A percentile compares a stretch with the other conserved stretches of the same genome.
phyloP scores from a whole-genome alignment of 1,284 basidiomycete genomes.

The Ustilago trichophora region DNA sequence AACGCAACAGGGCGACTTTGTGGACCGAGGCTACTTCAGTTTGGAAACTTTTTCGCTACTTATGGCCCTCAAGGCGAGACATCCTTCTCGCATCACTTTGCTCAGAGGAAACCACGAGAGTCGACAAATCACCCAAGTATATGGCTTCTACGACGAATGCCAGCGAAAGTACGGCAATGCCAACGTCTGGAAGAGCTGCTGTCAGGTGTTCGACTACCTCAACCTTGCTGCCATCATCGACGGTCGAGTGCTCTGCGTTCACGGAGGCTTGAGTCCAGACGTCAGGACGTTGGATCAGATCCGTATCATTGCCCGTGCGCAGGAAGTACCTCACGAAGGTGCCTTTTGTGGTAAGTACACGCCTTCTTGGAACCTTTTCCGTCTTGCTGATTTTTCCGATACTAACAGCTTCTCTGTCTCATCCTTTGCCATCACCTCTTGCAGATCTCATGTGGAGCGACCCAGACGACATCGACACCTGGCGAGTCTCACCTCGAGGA shows the following conservation, averaged over 20 bases:
- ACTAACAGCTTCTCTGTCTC: conserved; percentile 73
- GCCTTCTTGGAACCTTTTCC: too few species aligned
- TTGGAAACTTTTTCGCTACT: conserved; percentile 93
- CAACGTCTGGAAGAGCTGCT: conserved; percentile 98
- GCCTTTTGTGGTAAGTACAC: conserved; percentile 74
- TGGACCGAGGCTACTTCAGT: conserved; percentile 94
- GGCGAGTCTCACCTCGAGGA: conserved; percentile 95
- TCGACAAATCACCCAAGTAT: conserved; percentile 96
- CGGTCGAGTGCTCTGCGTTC: conserved; percentile 98
- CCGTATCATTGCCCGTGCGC: conserved; percentile 91
- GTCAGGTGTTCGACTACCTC: conserved; percentile 99
- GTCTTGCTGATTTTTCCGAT: too few species aligned
- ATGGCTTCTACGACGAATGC: conserved; percentile 94
- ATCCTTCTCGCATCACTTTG: conserved; percentile 89
- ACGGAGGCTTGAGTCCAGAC: conserved; percentile 94
- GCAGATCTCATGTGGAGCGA: conserved; percentile 99
- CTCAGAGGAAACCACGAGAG: conserved; percentile 94
- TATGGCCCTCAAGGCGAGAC: conserved; percentile 88
- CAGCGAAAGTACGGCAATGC: conserved; percentile 90
- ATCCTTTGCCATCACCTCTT: not conserved
- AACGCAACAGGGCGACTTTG: conserved; percentile 88
- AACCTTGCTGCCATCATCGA: conserved; percentile 96
- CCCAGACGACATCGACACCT: conserved; percentile 99
- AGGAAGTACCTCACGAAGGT: conserved; percentile 98
- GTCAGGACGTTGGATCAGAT: conserved; percentile 99